phyloP scores from a whole-genome alignment of 352 stramenopile genomes.

The Plasmopara muralis region DNA sequence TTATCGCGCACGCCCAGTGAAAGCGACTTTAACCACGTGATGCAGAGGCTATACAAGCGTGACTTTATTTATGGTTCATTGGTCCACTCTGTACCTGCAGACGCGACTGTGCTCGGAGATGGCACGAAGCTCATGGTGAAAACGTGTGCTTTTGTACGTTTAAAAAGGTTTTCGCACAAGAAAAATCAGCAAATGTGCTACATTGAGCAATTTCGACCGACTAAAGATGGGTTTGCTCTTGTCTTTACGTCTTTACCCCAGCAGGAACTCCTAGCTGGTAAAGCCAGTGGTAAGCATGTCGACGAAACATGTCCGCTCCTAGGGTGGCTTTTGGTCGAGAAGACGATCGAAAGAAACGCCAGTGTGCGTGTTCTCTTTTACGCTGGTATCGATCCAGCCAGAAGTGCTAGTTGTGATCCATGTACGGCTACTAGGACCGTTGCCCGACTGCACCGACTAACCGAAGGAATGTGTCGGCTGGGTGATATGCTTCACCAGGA shows the following conservation, averaged over 20 bases:
- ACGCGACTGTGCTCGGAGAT: conserved; percentile 3
- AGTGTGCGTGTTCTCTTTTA: no score
- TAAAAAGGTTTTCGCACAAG: conserved; percentile 21
- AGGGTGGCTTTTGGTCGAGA: conserved; percentile 27
- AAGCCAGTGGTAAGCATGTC: conserved; percentile 25
- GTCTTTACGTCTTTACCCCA: no score
- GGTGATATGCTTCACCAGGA: conserved; percentile 21
- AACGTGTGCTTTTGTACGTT: conserved; percentile 29
- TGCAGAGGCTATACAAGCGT: conserved; percentile 32
- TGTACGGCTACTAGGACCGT: conserved; percentile 23
- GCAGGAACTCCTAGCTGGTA: conserved; percentile 9
- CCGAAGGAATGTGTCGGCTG: conserved; percentile 25
- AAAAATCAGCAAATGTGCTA: conserved; percentile 29
- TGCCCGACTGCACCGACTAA: conserved; percentile 21
- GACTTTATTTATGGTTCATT: conserved; percentile 49
- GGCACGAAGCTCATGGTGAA: conserved; percentile 24
- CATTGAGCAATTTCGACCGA: no score
- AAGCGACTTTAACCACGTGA: conserved; percentile 8
- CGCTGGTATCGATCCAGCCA: no score
- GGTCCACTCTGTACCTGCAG: conserved; percentile 16
- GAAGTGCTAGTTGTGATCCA: background rate
- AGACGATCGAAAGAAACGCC: conserved; percentile 11
- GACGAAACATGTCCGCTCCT: conserved; percentile 22
- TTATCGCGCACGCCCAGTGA: no score
- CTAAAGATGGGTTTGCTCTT: no score